Conservation (phyloP, 345 rosid genomes). For the Linum trigynum region DNA sequence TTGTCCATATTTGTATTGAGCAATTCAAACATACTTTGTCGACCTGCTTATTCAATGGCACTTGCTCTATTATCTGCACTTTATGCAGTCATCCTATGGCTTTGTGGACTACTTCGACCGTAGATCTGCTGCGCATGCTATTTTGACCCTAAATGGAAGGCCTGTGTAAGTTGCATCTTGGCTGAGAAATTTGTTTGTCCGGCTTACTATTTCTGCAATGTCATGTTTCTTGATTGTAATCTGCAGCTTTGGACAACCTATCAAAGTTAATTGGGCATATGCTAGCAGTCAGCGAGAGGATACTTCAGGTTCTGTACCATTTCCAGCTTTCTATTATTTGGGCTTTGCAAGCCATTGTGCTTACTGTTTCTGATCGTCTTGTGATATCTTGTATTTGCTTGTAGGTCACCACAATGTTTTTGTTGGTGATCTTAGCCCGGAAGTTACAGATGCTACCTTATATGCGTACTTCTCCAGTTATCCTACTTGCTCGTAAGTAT, state of each 20-base stretch:
- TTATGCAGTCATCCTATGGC: conserved; percentile 24
- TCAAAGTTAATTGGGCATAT: conserved; percentile 22
- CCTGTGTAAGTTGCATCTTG: conserved; percentile 19
- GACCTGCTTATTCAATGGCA: too few species aligned
- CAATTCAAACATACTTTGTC: too few species aligned
- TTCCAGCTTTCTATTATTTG: neutral
- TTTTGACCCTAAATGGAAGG: conserved; percentile 27
- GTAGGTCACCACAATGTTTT: conserved; percentile 11
- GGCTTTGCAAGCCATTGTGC: neutral
- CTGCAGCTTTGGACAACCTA: conserved; percentile 12
- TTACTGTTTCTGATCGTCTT: neutral
- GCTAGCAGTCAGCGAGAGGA: conserved; percentile 16
- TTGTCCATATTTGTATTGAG: neutral
- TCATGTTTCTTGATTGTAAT: neutral
- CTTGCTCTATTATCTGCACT: too few species aligned
- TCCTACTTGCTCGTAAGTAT: conserved; percentile 15
- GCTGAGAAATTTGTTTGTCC: neutral
- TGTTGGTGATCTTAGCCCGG: conserved; percentile 17
- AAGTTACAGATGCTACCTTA: conserved; percentile 20
- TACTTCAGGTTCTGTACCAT: neutral
- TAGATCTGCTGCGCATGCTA: conserved; percentile 21
- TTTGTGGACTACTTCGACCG: conserved; percentile 29
- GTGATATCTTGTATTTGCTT: neutral
- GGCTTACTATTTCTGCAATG: neutral
- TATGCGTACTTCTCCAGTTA: conserved; percentile 17